phyloP scores from a whole-genome alignment of 345 rosid genomes.

The Erodium maritimum region DNA sequence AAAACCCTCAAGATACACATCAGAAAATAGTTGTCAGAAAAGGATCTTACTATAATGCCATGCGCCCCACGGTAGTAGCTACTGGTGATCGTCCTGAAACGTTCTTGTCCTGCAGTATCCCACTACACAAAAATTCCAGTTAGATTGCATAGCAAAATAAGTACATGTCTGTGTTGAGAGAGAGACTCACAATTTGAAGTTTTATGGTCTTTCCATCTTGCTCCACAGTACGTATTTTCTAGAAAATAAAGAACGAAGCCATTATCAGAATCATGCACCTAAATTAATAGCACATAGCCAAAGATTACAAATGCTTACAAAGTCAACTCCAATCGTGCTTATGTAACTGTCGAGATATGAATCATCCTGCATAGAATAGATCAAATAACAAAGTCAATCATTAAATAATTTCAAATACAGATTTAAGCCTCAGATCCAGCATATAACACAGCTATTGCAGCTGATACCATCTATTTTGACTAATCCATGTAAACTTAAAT shows the following conservation, averaged over 20 bases:
- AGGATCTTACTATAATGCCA: constrained; percentile 62
- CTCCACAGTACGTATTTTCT: constrained; percentile 88
- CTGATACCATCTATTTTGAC: too few species aligned
- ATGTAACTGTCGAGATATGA: constrained; percentile 87
- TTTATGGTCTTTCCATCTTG: constrained; percentile 81
- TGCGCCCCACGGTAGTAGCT: constrained; percentile 98
- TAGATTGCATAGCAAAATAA: background rate
- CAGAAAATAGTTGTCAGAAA: background rate
- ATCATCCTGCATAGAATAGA: constrained; percentile 49
- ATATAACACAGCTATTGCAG: too few species aligned
- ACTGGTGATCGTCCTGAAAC: constrained; percentile 92
- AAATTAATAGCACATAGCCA: constrained; percentile 15
- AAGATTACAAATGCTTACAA: constrained; percentile 37
- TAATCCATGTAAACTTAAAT: background rate
- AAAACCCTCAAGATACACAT: too few species aligned
- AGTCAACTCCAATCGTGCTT: constrained; percentile 89
- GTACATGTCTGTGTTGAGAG: background rate
- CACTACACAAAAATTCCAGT: constrained; percentile 24
- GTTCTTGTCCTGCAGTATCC: constrained; percentile 98
- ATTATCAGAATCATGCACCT: background rate
- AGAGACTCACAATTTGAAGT: constrained; percentile 57
- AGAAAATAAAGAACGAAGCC: constrained; percentile 12
- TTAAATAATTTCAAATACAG: too few species aligned
- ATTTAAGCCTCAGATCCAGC: too few species aligned
- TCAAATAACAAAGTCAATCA: too few species aligned